phyloP scores from a whole-genome alignment of 2,329 filamentous ascomycete species.

The Magnaporthales sp. region DNA sequence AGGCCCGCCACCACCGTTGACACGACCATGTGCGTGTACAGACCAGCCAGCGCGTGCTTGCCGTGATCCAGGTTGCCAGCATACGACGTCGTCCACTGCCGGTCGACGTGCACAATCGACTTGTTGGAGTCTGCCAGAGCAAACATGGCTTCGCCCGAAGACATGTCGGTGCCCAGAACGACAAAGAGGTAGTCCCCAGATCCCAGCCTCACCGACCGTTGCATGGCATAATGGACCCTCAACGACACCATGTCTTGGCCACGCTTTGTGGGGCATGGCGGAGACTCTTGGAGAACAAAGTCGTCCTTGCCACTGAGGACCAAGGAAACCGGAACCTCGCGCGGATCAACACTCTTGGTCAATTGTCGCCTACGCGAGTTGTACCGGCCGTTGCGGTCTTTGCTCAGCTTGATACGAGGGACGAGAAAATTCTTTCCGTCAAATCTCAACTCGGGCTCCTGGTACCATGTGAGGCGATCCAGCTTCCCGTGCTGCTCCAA shows the following conservation, averaged over 20 bases:
- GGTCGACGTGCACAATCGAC: neutral
- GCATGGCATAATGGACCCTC: neutral
- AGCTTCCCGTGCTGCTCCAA: neutral
- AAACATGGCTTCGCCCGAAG: neutral
- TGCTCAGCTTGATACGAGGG: neutral
- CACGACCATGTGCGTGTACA: neutral
- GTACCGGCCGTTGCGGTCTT: neutral
- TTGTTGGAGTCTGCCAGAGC: neutral
- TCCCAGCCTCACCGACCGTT: neutral
- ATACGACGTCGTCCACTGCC: neutral
- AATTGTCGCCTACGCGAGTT: neutral
- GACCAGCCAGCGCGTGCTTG: neutral
- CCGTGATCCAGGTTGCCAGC: neutral
- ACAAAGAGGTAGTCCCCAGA: neutral
- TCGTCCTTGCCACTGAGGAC: neutral
- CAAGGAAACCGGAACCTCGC: neutral
- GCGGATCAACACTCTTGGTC: neutral
- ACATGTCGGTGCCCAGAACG: neutral
- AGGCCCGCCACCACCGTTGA: neutral
- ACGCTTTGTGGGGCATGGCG: neutral
- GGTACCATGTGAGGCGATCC: constrained; percentile 4
- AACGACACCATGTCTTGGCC: neutral
- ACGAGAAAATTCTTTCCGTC: neutral
- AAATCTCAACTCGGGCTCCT: neutral
- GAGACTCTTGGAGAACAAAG: neutral